Conservation (phyloP, 2,329 filamentous ascomycete genomes). For the Pseudogymnoascus sp. region DNA sequence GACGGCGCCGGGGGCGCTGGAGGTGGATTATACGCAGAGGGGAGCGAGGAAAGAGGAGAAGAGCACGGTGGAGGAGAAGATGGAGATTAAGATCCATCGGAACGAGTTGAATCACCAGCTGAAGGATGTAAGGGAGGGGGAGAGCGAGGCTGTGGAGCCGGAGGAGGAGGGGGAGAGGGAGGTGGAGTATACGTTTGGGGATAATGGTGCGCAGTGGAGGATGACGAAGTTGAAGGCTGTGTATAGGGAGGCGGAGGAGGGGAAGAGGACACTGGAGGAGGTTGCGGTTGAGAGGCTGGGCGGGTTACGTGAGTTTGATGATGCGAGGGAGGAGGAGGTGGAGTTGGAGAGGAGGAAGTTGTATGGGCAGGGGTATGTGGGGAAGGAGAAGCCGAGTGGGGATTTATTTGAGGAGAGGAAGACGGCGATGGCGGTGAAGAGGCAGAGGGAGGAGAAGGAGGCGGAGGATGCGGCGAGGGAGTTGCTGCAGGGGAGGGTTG, state of each 20-base stretch:
- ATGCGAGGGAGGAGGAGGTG: slow-evolving; percentile 85
- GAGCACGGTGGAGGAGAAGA: slow-evolving; percentile 27
- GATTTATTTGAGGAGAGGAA: slow-evolving; percentile 75
- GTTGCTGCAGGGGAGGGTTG: slow-evolving; percentile 45
- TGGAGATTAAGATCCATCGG: slow-evolving; percentile 49
- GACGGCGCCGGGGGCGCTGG: slow-evolving; percentile 73
- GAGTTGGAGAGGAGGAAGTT: slow-evolving; percentile 75
- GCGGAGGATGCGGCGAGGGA: slow-evolving; percentile 26
- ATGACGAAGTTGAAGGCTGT: slow-evolving; percentile 91
- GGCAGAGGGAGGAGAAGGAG: slow-evolving; percentile 31
- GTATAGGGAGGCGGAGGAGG: slow-evolving; percentile 70
- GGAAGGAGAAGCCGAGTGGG: slow-evolving; percentile 79
- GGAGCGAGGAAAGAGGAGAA: slow-evolving; percentile 46
- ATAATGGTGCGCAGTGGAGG: slow-evolving; percentile 83
- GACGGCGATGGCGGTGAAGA: slow-evolving; percentile 44
- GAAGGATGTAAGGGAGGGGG: slow-evolving; percentile 50
- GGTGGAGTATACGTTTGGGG: slow-evolving; percentile 79
- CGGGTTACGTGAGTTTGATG: slow-evolving; percentile 75
- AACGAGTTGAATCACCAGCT: slow-evolving; percentile 74
- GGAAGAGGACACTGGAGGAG: slow-evolving; percentile 65
- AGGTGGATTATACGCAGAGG: slow-evolving; percentile 73
- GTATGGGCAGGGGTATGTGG: slow-evolving; percentile 78
- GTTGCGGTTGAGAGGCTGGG: slow-evolving; percentile 78
- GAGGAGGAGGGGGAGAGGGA: slow-evolving; percentile 47
- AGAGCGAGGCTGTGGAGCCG: slow-evolving; percentile 40